Percentiles rank a stretch among this genome's conserved stretches.
Conservation (phyloP, 345 rosid species). For the Aquilaria sinensis region DNA sequence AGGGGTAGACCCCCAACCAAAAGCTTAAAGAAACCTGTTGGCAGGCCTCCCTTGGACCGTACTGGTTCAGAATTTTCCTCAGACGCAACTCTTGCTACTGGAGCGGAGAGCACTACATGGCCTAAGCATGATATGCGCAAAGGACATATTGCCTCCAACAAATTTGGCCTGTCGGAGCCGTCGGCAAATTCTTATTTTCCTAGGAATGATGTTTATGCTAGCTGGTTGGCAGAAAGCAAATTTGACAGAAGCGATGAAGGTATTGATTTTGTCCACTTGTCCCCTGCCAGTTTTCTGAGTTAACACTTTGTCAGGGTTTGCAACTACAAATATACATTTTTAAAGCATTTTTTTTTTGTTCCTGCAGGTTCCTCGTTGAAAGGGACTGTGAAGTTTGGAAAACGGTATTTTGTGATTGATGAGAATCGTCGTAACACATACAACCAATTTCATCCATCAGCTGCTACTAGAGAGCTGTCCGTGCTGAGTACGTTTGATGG, state of each 20-base stretch:
- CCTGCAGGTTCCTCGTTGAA: slow-evolving; percentile 37
- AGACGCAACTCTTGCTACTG: slow-evolving; percentile 50
- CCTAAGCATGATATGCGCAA: slow-evolving; percentile 35
- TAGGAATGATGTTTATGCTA: slow-evolving; percentile 30
- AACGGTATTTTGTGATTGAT: slow-evolving; percentile 31
- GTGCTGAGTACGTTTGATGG: slow-evolving; percentile 35
- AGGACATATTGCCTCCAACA: slow-evolving; percentile 30
- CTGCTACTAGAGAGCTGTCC: slow-evolving; percentile 27
- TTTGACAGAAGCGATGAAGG: slow-evolving; percentile 47
- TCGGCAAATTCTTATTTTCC: slow-evolving; percentile 31
- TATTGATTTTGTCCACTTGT: slow-evolving; percentile 14
- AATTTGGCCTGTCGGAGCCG: slow-evolving; percentile 27
- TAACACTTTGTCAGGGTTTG: slow-evolving; percentile 4
- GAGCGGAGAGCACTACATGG: slow-evolving; percentile 29
- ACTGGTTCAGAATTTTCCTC: slow-evolving; percentile 37
- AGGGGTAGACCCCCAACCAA: slow-evolving; percentile 66
- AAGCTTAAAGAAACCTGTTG: slow-evolving; percentile 38
- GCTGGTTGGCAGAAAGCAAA: slow-evolving; percentile 37
- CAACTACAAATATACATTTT: not conserved
- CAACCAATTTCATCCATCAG: slow-evolving; percentile 27
- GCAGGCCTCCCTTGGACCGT: slow-evolving; percentile 41
- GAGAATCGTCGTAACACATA: slow-evolving; percentile 61
- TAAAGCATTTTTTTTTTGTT: slow-evolving; percentile 11
- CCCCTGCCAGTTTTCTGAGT: not conserved
- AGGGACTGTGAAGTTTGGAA: slow-evolving; percentile 42